phyloP scores from a whole-genome alignment of 2,329 filamentous ascomycete genomes.

The Blumeriella jaapii region DNA sequence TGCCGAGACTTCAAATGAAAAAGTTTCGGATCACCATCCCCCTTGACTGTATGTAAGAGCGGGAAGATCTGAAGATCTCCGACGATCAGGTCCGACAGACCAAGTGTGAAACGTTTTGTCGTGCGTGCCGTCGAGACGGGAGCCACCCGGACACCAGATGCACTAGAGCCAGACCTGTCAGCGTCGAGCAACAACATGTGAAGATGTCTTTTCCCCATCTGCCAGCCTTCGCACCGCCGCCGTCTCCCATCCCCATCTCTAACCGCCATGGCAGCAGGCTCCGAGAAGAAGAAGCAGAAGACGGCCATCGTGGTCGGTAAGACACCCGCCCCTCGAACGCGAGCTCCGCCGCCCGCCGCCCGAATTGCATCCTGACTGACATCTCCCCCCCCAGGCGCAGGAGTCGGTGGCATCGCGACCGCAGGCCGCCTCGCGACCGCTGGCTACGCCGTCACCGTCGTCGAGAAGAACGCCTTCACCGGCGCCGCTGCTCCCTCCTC shows the following conservation, averaged over 20 bases:
- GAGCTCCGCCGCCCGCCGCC: too few species aligned
- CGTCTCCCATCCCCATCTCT: neutral
- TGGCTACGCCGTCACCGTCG: conserved; percentile 59
- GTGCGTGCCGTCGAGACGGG: conserved; percentile 1
- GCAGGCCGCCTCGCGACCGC: conserved; percentile 61
- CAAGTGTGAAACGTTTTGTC: too few species aligned
- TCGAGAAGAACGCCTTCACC: conserved; percentile 67
- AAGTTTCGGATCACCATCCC: too few species aligned
- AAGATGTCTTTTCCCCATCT: conserved; percentile 7
- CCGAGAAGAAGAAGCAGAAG: conserved; percentile 28
- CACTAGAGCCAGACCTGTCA: conserved; percentile 5
- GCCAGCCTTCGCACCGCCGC: conserved; percentile 11
- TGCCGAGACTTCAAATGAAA: too few species aligned
- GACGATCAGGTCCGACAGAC: too few species aligned
- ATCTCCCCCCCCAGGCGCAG: conserved; percentile 49
- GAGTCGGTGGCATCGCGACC: conserved; percentile 59
- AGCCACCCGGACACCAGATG: too few species aligned
- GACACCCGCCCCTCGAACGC: too few species aligned
- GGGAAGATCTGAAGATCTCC: too few species aligned
- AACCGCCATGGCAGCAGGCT: conserved; percentile 15
- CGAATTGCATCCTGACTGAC: too few species aligned
- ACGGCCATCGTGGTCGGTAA: conserved; percentile 43
- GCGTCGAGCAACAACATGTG: conserved; percentile 15
- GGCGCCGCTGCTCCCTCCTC: conserved; percentile 59
- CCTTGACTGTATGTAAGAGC: too few species aligned